Evolutionary conservation across 2,329 filamentous ascomycete genomes (phyloP), one percentile per base, ranked within the genome.

Genomic region (Pseudogymnoascus destructans): DNA sequence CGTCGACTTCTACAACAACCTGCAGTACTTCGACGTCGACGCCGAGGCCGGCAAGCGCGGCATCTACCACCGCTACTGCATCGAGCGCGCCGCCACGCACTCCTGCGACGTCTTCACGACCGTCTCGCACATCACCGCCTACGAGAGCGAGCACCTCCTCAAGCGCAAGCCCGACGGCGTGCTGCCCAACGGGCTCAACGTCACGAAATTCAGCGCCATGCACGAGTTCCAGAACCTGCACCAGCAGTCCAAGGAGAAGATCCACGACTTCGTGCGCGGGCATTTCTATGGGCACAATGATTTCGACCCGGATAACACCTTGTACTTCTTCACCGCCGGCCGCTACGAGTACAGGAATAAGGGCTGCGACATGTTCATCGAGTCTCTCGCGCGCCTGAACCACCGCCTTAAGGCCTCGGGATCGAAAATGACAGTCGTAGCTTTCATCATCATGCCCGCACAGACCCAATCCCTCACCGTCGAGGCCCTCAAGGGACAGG

Each of bases 151-250:
- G 76, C 92, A 98, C 74, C 74, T 98, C 65, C 80, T 98, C 64
- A 97, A 97, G 80, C 86, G 93, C 63, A 97, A 97, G 74, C 93
- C 93, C 0, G 93, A 98, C 66, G 93, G 93, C 40, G 93, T 98
- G 5, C 73, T 97, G 64, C 93, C 93, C 65, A 98, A 98, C 68
- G 93, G 93, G 63, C 79, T 98, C 68, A 98, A 98, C 68, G 93
- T 98, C 61, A 96, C 91, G 73, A 97, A 97, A 73, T 97, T 97
- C 75, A 92, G 91, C 7, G 93, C 93, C 5, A 91, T 96, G 67
- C 93, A 98, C 77, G 93, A 98, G 73, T 97, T 97, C 76, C 93
- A 98, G 73, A 98, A 98, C 70, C 74, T 98, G 69, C 93, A 97
- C 73, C 90, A 95, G 68, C 87, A 93, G 71, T 86, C 90, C 68